Base-by-base conservation (phyloP, 1,284 basidiomycete genomes). In the Leccinum subfulvum region DNA sequence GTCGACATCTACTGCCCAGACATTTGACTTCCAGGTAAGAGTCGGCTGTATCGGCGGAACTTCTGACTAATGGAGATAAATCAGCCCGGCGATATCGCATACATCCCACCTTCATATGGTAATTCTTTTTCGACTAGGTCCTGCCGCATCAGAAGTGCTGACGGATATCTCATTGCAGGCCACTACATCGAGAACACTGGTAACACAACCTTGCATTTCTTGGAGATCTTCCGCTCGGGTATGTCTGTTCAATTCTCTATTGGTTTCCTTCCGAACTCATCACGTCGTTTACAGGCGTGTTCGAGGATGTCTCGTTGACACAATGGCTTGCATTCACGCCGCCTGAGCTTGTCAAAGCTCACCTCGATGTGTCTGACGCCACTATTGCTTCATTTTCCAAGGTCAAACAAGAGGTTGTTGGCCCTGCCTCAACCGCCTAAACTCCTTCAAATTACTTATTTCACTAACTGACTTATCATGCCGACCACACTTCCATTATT, bases 141-240 rank as follows among this genome's bases (percentile, higher is more conserved):
- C 21, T 11, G 5, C 14, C 14, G 4, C 37, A 63, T 57, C 14
- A 39, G 28, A 33, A 18, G 23, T 4, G 59, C 54, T 56, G 16
- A 61, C n/a, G 44, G 18, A 58, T 51, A 30, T 18, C 33, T 23
- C 18, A 51, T 66, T 53, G 4, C 62, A 82, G 86, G 84, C 0
- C 89, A 90, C 70, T 89, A 90, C 67, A 77, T 90, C 28, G 86
- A 90, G 75, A 89, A 89, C 70, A 85, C 82, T 1, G 87, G 88
- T n/a, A 83, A 85, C 65, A 79, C 80, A 2, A 82, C 85, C 0
- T 70, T 89, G 53, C 79, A 76, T 63, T 85, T 84, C 69, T 75
- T 90, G 8, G 88, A 90, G 71, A 80, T 90, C 39, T 83, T 89
- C 73, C 83, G 82, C 65, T 80, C 84, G 39, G 80, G 82, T 80